phyloP scores from a whole-genome alignment of 2,329 filamentous ascomycete genomes.

The Salinomyces thailandicus region DNA sequence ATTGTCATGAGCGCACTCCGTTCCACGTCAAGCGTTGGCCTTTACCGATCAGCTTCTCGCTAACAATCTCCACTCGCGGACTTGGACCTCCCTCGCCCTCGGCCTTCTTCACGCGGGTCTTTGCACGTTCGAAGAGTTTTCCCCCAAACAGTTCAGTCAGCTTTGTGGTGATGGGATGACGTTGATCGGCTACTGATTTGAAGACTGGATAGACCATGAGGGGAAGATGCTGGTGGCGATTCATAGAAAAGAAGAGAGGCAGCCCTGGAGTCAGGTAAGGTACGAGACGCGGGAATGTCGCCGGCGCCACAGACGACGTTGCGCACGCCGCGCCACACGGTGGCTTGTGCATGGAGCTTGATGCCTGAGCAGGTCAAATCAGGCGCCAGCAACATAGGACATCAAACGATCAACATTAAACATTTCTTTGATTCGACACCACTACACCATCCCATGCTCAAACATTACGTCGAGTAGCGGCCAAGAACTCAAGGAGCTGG shows the following conservation, averaged over 20 bases:
- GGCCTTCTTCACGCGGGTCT: not conserved
- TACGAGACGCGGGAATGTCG: not conserved
- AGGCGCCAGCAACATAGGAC: not conserved
- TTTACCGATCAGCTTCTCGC: conserved; percentile 19
- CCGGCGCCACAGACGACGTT: not conserved
- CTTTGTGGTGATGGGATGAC: not conserved
- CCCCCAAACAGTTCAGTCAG: not conserved
- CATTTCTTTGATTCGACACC: too few species aligned
- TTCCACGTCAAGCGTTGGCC: not conserved
- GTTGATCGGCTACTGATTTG: not conserved
- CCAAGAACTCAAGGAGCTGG: too few species aligned
- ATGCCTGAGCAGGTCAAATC: not conserved
- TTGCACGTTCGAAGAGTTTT: not conserved
- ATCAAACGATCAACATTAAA: too few species aligned
- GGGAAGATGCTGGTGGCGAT: too few species aligned
- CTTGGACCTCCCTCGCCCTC: not conserved
- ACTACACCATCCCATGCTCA: too few species aligned
- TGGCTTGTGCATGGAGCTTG: not conserved
- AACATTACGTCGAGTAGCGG: too few species aligned
- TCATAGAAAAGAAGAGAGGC: too few species aligned
- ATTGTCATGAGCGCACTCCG: not conserved
- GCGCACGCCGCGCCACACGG: not conserved
- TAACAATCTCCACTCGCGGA: conserved; percentile 28
- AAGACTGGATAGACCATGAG: not conserved
- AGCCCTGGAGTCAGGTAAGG: too few species aligned